A percentile compares a stretch with the other conserved stretches of the same genome.
phyloP scores from a whole-genome alignment of 2,329 filamentous ascomycete genomes.

The Tolypocladium endophyticum region DNA sequence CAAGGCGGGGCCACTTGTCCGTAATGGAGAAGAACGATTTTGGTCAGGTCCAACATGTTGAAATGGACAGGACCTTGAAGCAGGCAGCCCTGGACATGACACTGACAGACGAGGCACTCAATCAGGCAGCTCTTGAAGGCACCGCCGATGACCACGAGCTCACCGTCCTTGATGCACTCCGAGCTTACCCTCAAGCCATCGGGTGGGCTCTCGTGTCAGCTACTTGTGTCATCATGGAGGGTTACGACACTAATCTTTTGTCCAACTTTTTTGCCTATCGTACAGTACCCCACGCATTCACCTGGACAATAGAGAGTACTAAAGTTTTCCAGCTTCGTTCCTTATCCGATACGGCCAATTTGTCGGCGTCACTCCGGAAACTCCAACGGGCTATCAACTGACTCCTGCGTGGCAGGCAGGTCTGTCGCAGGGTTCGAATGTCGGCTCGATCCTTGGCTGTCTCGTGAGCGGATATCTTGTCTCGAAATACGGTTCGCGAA shows the following conservation, averaged over 20 bases:
- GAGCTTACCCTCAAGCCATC: conserved; percentile 22
- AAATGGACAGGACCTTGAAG: not conserved
- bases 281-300: too few relatives aligned
- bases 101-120: not conserved
- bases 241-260: conserved; percentile 25
- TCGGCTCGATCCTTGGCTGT: conserved; percentile 38
- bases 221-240: conserved; percentile 31
- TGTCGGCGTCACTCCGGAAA: conserved; percentile 10
- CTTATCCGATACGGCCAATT: conserved; percentile 18
- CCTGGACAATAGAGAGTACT: too few relatives aligned
- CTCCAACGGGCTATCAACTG: conserved; percentile 21
- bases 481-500: conserved; percentile 25
- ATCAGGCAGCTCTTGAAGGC: not conserved
- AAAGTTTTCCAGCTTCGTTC: conserved; percentile 5
- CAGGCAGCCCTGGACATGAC: not conserved
- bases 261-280: conserved; percentile 26
- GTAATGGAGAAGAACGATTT: not conserved
- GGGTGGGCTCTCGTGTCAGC: conserved; percentile 25
- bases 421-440: conserved; percentile 29
- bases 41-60: not conserved
- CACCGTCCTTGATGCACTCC: conserved; percentile 14
- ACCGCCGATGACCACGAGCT: conserved; percentile 13
- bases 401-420: conserved; percentile 39
- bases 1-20: too few relatives aligned
- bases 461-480: conserved; percentile 35